Base-by-base conservation (phyloP, 768 basidiomycete species). In the Gloeostereum incarnatum region DNA sequence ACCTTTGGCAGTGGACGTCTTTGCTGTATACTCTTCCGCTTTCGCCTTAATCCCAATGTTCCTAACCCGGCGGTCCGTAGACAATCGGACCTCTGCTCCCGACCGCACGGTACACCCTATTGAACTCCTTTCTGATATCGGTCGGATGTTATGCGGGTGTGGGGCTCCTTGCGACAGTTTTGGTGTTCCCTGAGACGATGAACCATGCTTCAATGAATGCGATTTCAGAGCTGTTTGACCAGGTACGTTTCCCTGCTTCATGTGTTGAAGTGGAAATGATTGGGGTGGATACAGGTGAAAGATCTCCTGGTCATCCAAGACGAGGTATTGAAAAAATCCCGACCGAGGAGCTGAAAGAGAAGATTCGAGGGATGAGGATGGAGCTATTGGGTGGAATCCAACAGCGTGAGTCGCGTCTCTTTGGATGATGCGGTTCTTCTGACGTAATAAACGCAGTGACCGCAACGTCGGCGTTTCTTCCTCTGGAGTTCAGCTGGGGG, bases 151-250 rank as follows among this genome's bases (percentile, higher is more conserved):
- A 68, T 55, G 52, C 67, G 31, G 75, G 58, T n/a, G 69, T 74
- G 35, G 71, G 61, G 0, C 20, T 69, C n/a, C 56, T 65, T 4
- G 49, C 61, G 3, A 65, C 66, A 7, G 37, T 69, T 6, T 48
- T 74, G 38, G 54, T 75, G 36, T 78, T 77, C 51, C 76, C 76
- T 5, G 63, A 71, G 45, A 64, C 71, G 0, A 54, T 75, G 36
- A 65, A 68, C 40, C 67, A 71, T 39, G 47, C 58, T 3, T 56
- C 56, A 25, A 52, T 71, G 31, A 48, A 45, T 14, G 51, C 45
- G 7, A 39, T 56, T n/a, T 49, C 52, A 3, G 50, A 38, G 9
- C 55, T 63, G 23, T 48, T 66, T 1, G 47, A 49, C n/a, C n/a
- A n/a, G n/a, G n/a, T n/a, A n/a, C n/a, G n/a, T n/a, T n/a, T n/a